phyloP scores from a whole-genome alignment of 1,139 yeast species.

The Taphrina deformans region DNA sequence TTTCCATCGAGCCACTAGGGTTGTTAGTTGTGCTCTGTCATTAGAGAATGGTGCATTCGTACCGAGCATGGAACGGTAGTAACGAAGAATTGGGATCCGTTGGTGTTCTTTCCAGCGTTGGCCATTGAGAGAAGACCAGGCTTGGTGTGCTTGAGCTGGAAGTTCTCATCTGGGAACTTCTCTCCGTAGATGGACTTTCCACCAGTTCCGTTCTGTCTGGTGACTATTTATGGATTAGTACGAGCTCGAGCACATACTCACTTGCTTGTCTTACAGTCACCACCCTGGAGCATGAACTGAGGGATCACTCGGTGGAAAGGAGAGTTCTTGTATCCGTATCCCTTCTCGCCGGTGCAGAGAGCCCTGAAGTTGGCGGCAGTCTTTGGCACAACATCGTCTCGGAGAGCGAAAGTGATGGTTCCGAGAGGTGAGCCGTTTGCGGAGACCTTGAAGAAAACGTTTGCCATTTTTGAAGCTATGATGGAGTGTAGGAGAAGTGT shows the following conservation, averaged over 20 bases:
- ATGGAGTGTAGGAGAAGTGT: not conserved
- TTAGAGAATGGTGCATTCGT: not conserved
- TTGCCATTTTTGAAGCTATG: constrained; percentile 18
- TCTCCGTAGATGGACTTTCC: constrained; percentile 98
- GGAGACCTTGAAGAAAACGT: constrained; percentile 30
- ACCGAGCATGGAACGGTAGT: constrained; percentile 67
- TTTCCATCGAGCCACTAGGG: constrained; percentile 97
- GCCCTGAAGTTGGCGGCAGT: constrained; percentile 98
- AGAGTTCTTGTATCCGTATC: constrained; percentile 88
- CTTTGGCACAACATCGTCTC: constrained; percentile 94
- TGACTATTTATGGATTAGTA: constrained; percentile 28
- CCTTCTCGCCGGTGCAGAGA: constrained; percentile 94
- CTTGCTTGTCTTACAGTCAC: constrained; percentile 54
- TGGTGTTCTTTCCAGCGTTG: constrained; percentile 99
- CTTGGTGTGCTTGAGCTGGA: constrained; percentile 74
- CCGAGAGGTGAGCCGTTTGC: constrained; percentile 56
- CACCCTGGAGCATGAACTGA: constrained; percentile 96
- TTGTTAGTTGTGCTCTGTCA: constrained; percentile 26
- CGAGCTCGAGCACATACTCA: constrained; percentile 20
- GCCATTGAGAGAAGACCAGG: constrained; percentile 99
- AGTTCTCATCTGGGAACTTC: constrained; percentile 95
- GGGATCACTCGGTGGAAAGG: constrained; percentile 99
- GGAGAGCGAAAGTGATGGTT: constrained; percentile 77
- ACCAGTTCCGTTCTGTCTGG: constrained; percentile 86
- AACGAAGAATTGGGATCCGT: constrained; percentile 98